These are phyloP conservation scores for Phytophthora cactorum DNA, from an alignment of 352 stramenopile genomes.

Conservation along the genomic window DNA sequence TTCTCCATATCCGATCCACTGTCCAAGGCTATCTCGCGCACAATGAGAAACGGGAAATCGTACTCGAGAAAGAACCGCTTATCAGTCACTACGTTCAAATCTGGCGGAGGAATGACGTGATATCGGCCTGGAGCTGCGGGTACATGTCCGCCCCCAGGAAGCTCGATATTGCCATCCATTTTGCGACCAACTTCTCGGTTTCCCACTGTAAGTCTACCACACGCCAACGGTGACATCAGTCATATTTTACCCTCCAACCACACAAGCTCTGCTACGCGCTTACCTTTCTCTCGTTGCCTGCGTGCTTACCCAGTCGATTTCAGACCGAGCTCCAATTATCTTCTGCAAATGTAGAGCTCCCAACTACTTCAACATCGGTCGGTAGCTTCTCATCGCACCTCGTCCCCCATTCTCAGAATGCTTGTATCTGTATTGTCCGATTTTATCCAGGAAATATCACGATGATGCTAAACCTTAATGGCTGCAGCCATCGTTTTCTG, in stretches of 20 bases:
- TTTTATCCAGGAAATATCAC: too few species aligned
- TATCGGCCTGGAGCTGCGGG: background rate
- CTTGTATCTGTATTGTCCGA: too few species aligned
- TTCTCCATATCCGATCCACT: background rate
- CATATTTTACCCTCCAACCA: too few species aligned
- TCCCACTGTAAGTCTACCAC: background rate
- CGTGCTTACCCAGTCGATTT: background rate
- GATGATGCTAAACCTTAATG: too few species aligned
- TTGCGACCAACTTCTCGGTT: background rate
- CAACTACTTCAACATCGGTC: too few species aligned
- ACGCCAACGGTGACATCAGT: background rate
- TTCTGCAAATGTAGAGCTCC: too few species aligned
- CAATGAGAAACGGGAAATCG: slow-evolving; percentile 35
- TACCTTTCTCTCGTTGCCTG: background rate
- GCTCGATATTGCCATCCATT: background rate
- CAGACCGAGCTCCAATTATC: background rate
- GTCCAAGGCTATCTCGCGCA: background rate
- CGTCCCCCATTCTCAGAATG: background rate
- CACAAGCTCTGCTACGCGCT: background rate
- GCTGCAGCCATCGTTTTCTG: too few species aligned
- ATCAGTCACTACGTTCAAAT: slow-evolving; percentile 33
- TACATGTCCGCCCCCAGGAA: background rate
- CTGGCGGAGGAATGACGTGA: slow-evolving; percentile 14
- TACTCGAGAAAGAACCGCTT: slow-evolving; percentile 26
- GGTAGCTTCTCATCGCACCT: background rate